Evolutionary conservation across 352 stramenopile genomes (phyloP).

Genomic region (Phytophthora colocasiae): DNA sequence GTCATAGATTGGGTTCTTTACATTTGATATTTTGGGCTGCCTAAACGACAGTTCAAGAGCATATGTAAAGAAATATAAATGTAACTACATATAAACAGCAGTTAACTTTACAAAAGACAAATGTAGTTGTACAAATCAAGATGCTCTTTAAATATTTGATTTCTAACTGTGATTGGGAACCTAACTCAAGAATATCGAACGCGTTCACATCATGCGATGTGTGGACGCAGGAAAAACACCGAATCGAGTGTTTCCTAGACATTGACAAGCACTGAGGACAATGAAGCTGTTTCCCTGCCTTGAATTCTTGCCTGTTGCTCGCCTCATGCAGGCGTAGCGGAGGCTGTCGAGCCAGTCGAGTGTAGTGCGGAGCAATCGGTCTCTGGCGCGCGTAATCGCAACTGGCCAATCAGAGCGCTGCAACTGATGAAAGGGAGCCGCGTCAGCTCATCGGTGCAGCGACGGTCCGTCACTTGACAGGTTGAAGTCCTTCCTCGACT

Average conservation of each 20-base stretch:
- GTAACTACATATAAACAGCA: too few relatives aligned
- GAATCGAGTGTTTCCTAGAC: neutral
- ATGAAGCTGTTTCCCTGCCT: neutral
- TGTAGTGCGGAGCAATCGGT: slow-evolving; percentile 12
- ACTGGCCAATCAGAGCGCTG: slow-evolving; percentile 15
- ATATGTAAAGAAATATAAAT: too few relatives aligned
- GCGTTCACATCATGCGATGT: slow-evolving; percentile 1
- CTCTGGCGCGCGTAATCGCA: slow-evolving; percentile 11
- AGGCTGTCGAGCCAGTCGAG: slow-evolving; percentile 12
- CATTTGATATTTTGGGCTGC: neutral
- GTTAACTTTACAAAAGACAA: neutral
- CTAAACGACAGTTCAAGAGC: slow-evolving; percentile 10
- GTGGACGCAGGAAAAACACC: neutral
- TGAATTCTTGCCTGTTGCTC: neutral
- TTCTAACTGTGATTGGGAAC: neutral
- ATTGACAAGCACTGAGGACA: neutral
- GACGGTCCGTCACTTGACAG: slow-evolving; percentile 10
- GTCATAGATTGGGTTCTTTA: neutral
- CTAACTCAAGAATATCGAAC: slow-evolving; percentile 16
- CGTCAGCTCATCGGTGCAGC: slow-evolving; percentile 26
- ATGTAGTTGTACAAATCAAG: neutral
- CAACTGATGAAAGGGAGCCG: slow-evolving; percentile 19
- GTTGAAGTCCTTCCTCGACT: slow-evolving; percentile 25
- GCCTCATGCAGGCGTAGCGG: neutral
- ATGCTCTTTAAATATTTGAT: neutral